Percentiles rank a stretch among this genome's conserved stretches.
Evolutionary conservation across 371 early-diverging fungal genomes (phyloP).

Genomic region (Nematocida sp.): DNA sequence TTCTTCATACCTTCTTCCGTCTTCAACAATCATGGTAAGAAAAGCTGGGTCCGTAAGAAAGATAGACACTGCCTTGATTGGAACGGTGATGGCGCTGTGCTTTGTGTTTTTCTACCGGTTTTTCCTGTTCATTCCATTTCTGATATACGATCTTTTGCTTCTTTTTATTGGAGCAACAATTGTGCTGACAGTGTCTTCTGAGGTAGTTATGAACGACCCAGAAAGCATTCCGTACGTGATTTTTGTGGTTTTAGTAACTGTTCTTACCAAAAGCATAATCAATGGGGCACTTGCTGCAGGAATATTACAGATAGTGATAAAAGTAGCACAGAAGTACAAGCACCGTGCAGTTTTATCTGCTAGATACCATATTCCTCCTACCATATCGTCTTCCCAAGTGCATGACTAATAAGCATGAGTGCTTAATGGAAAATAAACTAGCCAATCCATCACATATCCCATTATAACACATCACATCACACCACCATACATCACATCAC

Average conservation of each 20-base stretch:
- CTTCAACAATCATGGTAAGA: constrained; percentile 11
- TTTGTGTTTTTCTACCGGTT: not conserved
- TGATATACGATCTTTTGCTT: constrained; percentile 3
- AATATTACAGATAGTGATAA: too few species aligned
- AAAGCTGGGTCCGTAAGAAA: not conserved
- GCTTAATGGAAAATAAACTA: too few species aligned
- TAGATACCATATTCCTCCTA: too few species aligned
- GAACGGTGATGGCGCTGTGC: not conserved
- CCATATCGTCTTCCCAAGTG: too few species aligned
- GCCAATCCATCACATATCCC: too few species aligned
- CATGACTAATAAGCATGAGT: too few species aligned
- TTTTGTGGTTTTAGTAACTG: not conserved
- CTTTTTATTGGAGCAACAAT: constrained; percentile 3
- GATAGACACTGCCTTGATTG: constrained; percentile 7
- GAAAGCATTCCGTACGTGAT: not conserved
- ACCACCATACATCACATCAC: too few species aligned
- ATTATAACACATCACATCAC: too few species aligned
- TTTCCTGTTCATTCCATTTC: constrained; percentile 22
- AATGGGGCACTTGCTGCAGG: not conserved
- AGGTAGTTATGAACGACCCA: not conserved
- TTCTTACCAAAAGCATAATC: not conserved
- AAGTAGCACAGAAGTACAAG: too few species aligned
- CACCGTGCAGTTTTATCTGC: too few species aligned
- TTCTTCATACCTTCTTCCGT: constrained; percentile 1
- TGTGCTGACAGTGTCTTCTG: not conserved